These are phyloP conservation scores for Calonectria naviculata DNA, from an alignment of 2,329 filamentous ascomycete species.

Conservation along the genomic window DNA sequence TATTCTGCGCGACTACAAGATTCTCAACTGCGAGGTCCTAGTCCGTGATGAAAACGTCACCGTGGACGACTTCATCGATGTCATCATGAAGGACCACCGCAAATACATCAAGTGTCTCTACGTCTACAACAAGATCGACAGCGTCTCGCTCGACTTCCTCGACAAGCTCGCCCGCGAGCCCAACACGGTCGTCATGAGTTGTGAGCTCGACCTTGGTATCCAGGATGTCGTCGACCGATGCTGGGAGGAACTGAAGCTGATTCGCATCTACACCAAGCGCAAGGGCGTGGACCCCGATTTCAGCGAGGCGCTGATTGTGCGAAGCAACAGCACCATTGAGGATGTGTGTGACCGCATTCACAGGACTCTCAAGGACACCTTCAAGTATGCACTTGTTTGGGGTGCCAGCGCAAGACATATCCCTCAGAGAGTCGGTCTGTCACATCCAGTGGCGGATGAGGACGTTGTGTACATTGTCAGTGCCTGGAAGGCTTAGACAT, in stretches of 20 bases:
- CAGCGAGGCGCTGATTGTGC: slow-evolving; percentile 90
- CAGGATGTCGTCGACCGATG: slow-evolving; percentile 93
- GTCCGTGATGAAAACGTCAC: slow-evolving; percentile 95
- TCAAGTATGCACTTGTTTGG: slow-evolving; percentile 99
- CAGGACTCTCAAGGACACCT: slow-evolving; percentile 94
- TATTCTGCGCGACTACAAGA: slow-evolving; percentile 98
- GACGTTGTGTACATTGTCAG: slow-evolving; percentile 77
- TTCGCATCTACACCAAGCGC: slow-evolving; percentile 96
- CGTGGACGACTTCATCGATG: slow-evolving; percentile 98
- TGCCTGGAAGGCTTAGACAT: slow-evolving; percentile 67
- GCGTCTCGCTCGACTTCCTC: slow-evolving; percentile 91
- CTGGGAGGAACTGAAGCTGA: slow-evolving; percentile 92
- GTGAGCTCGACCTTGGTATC: slow-evolving; percentile 93
- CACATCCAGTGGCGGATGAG: slow-evolving; percentile 80
- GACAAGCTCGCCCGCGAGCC: slow-evolving; percentile 93
- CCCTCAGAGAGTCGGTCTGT: slow-evolving; percentile 90
- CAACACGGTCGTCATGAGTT: slow-evolving; percentile 96
- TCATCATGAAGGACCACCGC: slow-evolving; percentile 98
- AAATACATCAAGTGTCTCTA: slow-evolving; percentile 97
- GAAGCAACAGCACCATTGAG: slow-evolving; percentile 88
- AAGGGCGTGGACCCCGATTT: slow-evolving; percentile 94
- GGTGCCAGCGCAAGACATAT: slow-evolving; percentile 95
- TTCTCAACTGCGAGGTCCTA: slow-evolving; percentile 96
- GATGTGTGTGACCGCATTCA: slow-evolving; percentile 98
- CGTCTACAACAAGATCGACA: slow-evolving; percentile 99